phyloP scores from a whole-genome alignment of 768 basidiomycete species.

The Kondoa malvinella region DNA sequence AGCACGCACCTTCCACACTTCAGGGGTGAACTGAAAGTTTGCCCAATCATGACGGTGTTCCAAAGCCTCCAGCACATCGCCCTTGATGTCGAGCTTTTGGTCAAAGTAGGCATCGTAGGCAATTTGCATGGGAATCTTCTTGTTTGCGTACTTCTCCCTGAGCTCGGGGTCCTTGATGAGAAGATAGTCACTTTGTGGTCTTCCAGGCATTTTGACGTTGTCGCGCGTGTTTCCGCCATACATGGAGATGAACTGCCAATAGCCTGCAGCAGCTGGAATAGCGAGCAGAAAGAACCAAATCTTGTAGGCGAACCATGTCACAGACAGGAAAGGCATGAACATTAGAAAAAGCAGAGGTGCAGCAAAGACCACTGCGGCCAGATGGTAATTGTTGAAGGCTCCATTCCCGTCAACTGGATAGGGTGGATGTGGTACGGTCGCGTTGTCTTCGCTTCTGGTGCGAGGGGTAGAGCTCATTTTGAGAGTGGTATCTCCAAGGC shows the following conservation, averaged over 20 bases:
- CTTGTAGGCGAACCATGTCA: slow-evolving; percentile 59
- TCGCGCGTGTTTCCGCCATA: slow-evolving; percentile 49
- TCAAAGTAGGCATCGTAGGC: slow-evolving; percentile 98
- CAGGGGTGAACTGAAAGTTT: slow-evolving; percentile 70
- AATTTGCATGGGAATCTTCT: slow-evolving; percentile 92
- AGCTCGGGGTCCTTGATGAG: slow-evolving; percentile 70
- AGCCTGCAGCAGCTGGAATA: slow-evolving; percentile 57
- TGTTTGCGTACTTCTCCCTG: slow-evolving; percentile 58
- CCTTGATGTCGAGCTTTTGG: slow-evolving; percentile 88
- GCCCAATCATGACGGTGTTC: slow-evolving; percentile 95
- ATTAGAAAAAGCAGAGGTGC: slow-evolving; percentile 72
- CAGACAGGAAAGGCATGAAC: slow-evolving; percentile 60
- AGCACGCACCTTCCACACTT: slow-evolving; percentile 47
- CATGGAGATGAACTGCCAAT: slow-evolving; percentile 76
- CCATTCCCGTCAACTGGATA: slow-evolving; percentile 54
- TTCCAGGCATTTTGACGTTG: slow-evolving; percentile 65
- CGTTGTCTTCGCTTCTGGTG: not conserved
- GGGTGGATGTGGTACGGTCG: slow-evolving; percentile 17
- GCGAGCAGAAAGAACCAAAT: slow-evolving; percentile 68
- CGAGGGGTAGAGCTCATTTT: not conserved
- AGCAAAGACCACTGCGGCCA: slow-evolving; percentile 56
- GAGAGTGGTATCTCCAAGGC: not conserved
- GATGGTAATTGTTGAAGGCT: slow-evolving; percentile 61
- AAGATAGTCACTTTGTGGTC: slow-evolving; percentile 75
- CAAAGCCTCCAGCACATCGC: slow-evolving; percentile 80